Conservation (phyloP, 352 stramenopile species). For the Albugo laibachii region DNA sequence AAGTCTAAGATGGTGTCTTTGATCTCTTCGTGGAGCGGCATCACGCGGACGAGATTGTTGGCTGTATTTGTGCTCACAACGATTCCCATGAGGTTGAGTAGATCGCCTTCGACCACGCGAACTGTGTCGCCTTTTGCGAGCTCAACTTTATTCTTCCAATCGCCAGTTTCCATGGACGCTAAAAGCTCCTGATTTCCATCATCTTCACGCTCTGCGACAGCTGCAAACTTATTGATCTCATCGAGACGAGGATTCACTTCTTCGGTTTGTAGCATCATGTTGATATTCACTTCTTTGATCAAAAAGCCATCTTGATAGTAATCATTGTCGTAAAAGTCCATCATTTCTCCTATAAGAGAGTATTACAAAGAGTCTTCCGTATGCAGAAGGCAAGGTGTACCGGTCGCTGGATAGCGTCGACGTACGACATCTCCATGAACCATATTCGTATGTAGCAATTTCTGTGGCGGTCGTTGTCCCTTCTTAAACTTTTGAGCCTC, state of each 20-base stretch:
- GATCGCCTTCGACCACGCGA: slow-evolving; percentile 69
- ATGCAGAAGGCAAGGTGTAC: not conserved
- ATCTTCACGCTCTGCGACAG: slow-evolving; percentile 29
- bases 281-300: slow-evolving; percentile 75
- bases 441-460: slow-evolving; percentile 59
- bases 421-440: slow-evolving; percentile 44
- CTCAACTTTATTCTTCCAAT: slow-evolving; percentile 80
- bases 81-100: slow-evolving; percentile 81
- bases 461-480: slow-evolving; percentile 66
- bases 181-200: slow-evolving; percentile 42
- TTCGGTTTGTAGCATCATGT: slow-evolving; percentile 67
- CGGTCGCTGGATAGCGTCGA: slow-evolving; percentile 26
- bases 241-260: slow-evolving; percentile 73
- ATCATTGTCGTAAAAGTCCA: slow-evolving; percentile 78
- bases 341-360: slow-evolving; percentile 49
- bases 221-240: slow-evolving; percentile 77
- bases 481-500: slow-evolving; percentile 80
- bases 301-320: slow-evolving; percentile 78
- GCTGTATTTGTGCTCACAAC: slow-evolving; percentile 76
- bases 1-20: slow-evolving; percentile 83
- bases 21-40: slow-evolving; percentile 81
- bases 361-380: not conserved
- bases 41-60: slow-evolving; percentile 76
- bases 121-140: slow-evolving; percentile 80
- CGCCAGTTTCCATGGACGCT: slow-evolving; percentile 47